Evolutionary conservation across 805 yeast genomes (phyloP).

Genomic region (Kodamaea sagamina): DNA sequence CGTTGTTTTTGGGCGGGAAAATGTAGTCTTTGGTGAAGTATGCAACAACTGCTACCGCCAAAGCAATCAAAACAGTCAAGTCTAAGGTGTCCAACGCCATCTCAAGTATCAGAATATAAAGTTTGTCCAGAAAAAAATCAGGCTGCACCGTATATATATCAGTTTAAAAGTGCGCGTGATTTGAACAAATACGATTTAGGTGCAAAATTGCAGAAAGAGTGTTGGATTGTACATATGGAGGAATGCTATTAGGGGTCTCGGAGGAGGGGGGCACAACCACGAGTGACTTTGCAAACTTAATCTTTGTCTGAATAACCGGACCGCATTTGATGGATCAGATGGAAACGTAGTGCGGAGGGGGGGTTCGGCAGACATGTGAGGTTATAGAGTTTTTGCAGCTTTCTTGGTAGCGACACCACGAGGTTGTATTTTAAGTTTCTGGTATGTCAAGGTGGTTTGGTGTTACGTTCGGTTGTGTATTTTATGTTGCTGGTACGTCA

Average conservation of each 20-base stretch:
- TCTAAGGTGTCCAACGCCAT: conserved; percentile 76
- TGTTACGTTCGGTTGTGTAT: no score
- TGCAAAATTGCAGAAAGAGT: no score
- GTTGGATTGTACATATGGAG: no score
- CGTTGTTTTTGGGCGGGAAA: conserved; percentile 34
- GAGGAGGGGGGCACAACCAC: no score
- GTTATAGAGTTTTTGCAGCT: no score
- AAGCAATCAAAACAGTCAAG: conserved; percentile 61
- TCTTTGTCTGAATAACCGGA: neutral
- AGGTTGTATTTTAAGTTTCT: no score
- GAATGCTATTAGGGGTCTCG: no score
- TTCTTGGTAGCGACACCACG: no score
- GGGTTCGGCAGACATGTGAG: no score
- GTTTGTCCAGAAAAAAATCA: conserved; percentile 1
- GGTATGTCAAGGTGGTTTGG: no score
- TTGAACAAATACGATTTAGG: neutral
- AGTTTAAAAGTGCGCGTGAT: conserved; percentile 7
- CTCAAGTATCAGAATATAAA: neutral
- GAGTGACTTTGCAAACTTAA: neutral
- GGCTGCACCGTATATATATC: conserved; percentile 6
- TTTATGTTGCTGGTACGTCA: no score
- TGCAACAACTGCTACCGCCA: conserved; percentile 63
- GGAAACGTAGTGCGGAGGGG: neutral
- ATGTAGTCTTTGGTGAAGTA: conserved; percentile 65
- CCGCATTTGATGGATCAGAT: neutral